Conservation (phyloP, 441 rosid genomes). For the Pelargonium myrrhifolium region DNA sequence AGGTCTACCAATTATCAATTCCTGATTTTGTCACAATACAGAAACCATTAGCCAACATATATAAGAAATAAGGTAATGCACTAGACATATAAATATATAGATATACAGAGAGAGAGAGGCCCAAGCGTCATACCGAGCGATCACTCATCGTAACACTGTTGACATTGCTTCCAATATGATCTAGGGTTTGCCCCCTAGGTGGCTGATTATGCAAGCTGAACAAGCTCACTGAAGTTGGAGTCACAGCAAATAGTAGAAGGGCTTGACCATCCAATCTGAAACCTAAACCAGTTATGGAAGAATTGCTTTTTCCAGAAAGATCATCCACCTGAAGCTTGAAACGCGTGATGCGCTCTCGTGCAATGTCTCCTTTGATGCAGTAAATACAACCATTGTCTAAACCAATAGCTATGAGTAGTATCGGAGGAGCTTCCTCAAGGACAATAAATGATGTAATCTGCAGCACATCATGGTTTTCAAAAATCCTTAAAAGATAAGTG, state of each 20-base stretch:
- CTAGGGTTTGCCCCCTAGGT: constrained; percentile 64
- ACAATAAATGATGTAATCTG: constrained; percentile 91
- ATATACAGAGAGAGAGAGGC: background rate
- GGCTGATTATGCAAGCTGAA: constrained; percentile 77
- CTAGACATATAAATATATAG: background rate
- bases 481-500: background rate
- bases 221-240: constrained; percentile 63
- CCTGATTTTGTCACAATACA: constrained; percentile 42
- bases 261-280: constrained; percentile 84
- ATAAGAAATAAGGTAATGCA: background rate
- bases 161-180: constrained; percentile 68
- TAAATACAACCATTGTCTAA: constrained; percentile 77
- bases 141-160: constrained; percentile 87
- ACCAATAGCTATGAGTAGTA: constrained; percentile 82
- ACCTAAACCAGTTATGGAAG: constrained; percentile 66
- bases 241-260: constrained; percentile 74
- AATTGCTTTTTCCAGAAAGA: constrained; percentile 31
- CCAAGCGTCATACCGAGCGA: constrained; percentile 50
- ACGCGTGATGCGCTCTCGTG: constrained; percentile 80
- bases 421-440: constrained; percentile 91
- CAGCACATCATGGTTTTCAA: constrained; percentile 22
- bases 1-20: constrained; percentile 81
- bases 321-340: constrained; percentile 72
- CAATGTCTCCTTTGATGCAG: constrained; percentile 94
- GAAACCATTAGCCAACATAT: constrained; percentile 11